Conservation (phyloP, 345 rosid genomes). For the Durio zibethinus region DNA sequence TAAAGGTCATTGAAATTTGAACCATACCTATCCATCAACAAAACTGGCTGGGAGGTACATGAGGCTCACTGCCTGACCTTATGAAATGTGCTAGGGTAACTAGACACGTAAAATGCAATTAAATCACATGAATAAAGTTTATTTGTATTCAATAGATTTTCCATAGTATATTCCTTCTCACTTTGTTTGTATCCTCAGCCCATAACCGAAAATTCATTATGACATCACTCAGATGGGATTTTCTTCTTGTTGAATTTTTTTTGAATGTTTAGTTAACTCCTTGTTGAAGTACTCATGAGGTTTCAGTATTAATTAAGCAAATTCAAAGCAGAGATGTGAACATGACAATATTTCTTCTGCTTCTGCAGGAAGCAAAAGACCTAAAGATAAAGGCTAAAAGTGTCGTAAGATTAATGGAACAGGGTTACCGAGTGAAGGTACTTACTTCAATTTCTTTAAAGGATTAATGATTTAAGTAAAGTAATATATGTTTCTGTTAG, state of each 20-base stretch:
- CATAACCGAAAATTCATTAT: neutral
- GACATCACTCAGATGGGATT: neutral
- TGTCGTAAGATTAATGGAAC: conserved; percentile 61
- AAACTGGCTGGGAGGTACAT: neutral
- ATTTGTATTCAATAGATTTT: neutral
- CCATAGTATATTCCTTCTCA: neutral
- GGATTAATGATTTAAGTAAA: neutral
- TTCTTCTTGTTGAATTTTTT: neutral
- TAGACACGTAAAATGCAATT: too few relatives aligned
- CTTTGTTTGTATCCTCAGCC: neutral
- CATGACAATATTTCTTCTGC: neutral
- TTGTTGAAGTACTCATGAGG: neutral
- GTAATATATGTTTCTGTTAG: neutral
- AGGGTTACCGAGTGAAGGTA: conserved; percentile 94
- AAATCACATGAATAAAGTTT: neutral
- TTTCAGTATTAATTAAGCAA: neutral
- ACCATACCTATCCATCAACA: neutral
- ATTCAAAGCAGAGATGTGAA: neutral
- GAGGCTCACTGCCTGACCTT: neutral
- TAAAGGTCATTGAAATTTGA: neutral
- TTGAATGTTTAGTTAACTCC: neutral
- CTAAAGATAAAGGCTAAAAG: conserved; percentile 66
- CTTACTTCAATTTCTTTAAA: neutral
- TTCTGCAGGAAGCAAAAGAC: conserved; percentile 72
- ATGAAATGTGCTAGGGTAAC: neutral